Percentiles rank a stretch among this genome's conserved stretches.
These are phyloP conservation scores for Fusarium concolor DNA, from an alignment of 2,329 filamentous ascomycete genomes.

Conservation along the genomic window DNA sequence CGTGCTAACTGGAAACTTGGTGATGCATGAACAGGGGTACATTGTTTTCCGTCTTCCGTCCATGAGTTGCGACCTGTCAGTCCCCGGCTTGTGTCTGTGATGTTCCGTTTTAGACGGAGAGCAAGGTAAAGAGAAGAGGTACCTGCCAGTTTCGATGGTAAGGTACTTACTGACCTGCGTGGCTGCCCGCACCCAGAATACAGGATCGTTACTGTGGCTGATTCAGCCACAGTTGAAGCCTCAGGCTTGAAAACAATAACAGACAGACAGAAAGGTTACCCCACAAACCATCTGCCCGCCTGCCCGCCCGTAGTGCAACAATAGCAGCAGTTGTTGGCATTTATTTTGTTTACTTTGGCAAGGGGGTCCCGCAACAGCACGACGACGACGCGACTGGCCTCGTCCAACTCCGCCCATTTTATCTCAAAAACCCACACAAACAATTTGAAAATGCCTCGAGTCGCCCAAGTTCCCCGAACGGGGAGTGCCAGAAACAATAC, in stretches of 20 bases:
- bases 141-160: too few relatives aligned
- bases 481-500: conserved; percentile 61
- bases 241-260: conserved; percentile 27
- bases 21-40: conserved; percentile 1
- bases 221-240: conserved; percentile 32
- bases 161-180: background rate
- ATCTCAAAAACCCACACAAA: conserved; percentile 31
- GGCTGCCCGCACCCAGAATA: background rate
- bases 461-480: conserved; percentile 65
- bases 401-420: conserved; percentile 33
- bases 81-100: background rate
- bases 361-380: conserved; percentile 40
- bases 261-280: conserved; percentile 18
- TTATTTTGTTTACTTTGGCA: conserved; percentile 49
- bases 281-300: conserved; percentile 17
- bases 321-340: conserved; percentile 17
- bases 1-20: conserved; percentile 18
- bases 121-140: too few relatives aligned
- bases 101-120: conserved; percentile 33
- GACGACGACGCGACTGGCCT: conserved; percentile 46
- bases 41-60: conserved; percentile 9
- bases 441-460: conserved; percentile 64
- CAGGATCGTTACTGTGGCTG: background rate
- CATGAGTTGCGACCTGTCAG: conserved; percentile 3
- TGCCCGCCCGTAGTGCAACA: background rate